Evolutionary conservation across 2,329 filamentous ascomycete genomes (phyloP).

Genomic region (Nemania sp.): DNA sequence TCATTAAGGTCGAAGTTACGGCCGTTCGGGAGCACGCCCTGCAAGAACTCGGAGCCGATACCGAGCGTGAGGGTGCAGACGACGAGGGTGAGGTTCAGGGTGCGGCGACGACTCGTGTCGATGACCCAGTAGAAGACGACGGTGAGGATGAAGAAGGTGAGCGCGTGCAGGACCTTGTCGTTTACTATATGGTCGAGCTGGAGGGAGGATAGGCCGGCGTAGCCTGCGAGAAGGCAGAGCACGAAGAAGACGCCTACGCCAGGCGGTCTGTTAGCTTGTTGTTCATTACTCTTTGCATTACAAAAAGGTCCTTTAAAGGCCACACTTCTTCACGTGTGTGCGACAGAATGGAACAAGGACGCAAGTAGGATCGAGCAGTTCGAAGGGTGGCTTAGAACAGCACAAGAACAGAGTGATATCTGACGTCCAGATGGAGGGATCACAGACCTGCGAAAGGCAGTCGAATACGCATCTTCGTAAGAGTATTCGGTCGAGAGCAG

Average conservation of each 20-base stretch:
- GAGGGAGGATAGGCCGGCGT: conserved; percentile 73
- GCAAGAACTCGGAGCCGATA: conserved; percentile 75
- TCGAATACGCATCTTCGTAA: conserved; percentile 73
- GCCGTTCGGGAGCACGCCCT: conserved; percentile 73
- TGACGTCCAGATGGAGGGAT: conserved; percentile 2
- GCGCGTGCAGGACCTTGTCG: conserved; percentile 85
- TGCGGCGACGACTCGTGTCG: conserved; percentile 84
- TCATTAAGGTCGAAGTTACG: conserved; percentile 77
- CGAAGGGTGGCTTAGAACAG: neutral
- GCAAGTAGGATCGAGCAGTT: neutral
- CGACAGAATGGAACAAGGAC: neutral
- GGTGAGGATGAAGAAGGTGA: conserved; percentile 90
- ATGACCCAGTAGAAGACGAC: conserved; percentile 94
- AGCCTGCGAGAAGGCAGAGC: conserved; percentile 75
- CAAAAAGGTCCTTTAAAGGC: too few species aligned
- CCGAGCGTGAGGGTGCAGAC: conserved; percentile 74
- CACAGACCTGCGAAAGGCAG: conserved; percentile 82
- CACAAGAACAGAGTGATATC: too few species aligned
- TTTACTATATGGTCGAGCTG: conserved; percentile 65
- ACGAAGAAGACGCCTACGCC: conserved; percentile 67
- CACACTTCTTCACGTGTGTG: too few species aligned
- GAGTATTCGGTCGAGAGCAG: conserved; percentile 14
- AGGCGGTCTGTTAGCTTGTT: conserved; percentile 11
- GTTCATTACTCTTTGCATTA: neutral
- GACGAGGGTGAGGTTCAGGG: conserved; percentile 78